Evolutionary conservation across 208 protist species (phyloP).

Genomic region (Porcisia hertigi): DNA sequence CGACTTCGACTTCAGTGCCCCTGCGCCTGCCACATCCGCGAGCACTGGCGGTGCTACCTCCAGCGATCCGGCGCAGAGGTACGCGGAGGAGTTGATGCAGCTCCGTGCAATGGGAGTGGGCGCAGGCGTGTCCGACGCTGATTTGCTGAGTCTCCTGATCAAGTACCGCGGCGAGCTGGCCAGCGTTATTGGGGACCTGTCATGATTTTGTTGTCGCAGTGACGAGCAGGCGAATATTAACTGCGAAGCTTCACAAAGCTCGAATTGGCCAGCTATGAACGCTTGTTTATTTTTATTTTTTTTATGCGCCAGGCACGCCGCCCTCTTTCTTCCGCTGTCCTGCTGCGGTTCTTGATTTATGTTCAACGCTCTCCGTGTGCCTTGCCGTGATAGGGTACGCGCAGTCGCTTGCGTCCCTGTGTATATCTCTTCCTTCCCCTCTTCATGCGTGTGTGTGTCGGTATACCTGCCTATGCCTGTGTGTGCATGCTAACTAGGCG

Average conservation of each 20-base stretch:
- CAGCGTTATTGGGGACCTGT: conserved; percentile 62
- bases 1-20: conserved; percentile 40
- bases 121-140: conserved; percentile 53
- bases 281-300: too few relatives aligned
- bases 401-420: too few relatives aligned
- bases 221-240: background rate
- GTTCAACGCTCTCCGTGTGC: too few relatives aligned
- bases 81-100: conserved; percentile 72
- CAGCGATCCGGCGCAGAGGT: conserved; percentile 29
- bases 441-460: too few relatives aligned
- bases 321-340: too few relatives aligned
- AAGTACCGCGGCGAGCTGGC: conserved; percentile 77
- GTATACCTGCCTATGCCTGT: too few relatives aligned
- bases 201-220: background rate
- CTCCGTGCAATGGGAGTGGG: conserved; percentile 71
- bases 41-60: background rate
- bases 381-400: too few relatives aligned
- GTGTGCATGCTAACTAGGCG: too few relatives aligned
- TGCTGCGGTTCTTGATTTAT: too few relatives aligned
- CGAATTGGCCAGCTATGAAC: too few relatives aligned
- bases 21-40: conserved; percentile 5
- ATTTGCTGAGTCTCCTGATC: conserved; percentile 61
- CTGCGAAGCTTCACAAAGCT: background rate
- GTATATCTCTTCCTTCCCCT: too few relatives aligned
- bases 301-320: too few relatives aligned